Conservation (phyloP, 148 eudicot genomes). For the Rhododendron griersonianum region DNA sequence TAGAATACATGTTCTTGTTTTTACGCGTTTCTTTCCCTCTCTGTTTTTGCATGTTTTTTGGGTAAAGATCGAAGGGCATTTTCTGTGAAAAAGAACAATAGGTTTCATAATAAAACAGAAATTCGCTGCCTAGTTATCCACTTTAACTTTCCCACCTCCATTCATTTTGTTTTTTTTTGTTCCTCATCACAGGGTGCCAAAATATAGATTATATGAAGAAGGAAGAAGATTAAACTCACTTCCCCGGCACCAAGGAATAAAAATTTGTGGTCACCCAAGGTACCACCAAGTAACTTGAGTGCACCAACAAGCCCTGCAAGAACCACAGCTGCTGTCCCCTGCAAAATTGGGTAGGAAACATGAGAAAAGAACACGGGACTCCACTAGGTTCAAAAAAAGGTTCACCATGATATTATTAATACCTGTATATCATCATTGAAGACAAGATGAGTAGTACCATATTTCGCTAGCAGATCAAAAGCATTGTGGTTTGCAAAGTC, state of each 20-base stretch:
- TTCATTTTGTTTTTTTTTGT: not conserved
- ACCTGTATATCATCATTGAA: conserved; percentile 99
- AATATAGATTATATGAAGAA: not conserved
- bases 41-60: not conserved
- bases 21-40: not conserved
- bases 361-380: not conserved
- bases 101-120: not conserved
- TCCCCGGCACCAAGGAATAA: conserved; percentile 97
- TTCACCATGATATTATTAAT: not conserved
- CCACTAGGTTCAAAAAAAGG: not conserved
- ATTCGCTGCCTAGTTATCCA: not conserved
- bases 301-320: conserved; percentile 84
- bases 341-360: conserved; percentile 12
- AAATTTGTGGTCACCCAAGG: conserved; percentile 75
- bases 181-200: not conserved
- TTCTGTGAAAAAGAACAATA: not conserved
- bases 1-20: not conserved
- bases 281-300: conserved; percentile 74
- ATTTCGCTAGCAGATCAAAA: conserved; percentile 79
- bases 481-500: conserved; percentile 99
- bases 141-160: not conserved
- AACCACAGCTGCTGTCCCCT: conserved; percentile 96
- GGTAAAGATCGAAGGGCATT: not conserved
- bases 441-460: conserved; percentile 73
- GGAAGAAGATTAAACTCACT: conserved; percentile 30